Base-by-base conservation (phyloP, 139 green algal genomes). In the Limnomonas spitsbergensis region DNA sequence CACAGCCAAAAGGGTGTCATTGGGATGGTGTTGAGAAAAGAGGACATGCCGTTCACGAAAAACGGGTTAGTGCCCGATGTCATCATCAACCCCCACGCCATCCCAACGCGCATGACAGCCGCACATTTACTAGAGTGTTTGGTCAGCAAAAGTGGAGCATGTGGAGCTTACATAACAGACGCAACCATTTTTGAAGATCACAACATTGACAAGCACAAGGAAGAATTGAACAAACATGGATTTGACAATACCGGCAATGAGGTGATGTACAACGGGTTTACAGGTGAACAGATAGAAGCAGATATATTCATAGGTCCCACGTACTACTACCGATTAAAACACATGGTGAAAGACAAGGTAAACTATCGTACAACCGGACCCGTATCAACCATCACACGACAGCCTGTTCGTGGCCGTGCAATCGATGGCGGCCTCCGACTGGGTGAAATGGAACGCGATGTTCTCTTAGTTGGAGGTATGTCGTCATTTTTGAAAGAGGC, bases 401-500 rank as follows among this genome's bases (percentile, higher is more conserved):
- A 73, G 67, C 67, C 67, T 4, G 42, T 34, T 6, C 9, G 42
- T 7, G 34, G 35, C 20, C 20, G 34, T 4, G 54, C 1, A 1
- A 68, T 29, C 1, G 32, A 27, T 9, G 89, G 89, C 53, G 89
- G 89, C 1, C 82, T 93, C 40, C 81, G 86, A n/a, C 86, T 93
- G 36, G 88, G 88, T 2, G 89, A 93, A 81, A 93, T 93, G 89
- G 89, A 93, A 79, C 52, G 78, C 29, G 80, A 92, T 75, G 88
- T 80, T 4, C 37, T 80, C n/a, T 29, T 78, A 0, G 42, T 73
- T 7, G 66, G 80, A 40, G 79, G 79, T 20, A 1, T 53, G 29
- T 38, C 40, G 27, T 1, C 2, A 9, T 80, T 80, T 14, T 1
- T 75, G 2, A 80, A 75, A 38, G 66, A 80, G 39, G 53, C 66